Evolutionary conservation across 164 flowering plant genomes (phyloP), one percentile per base, ranked within the genome.

Genomic region (Magnolia changhungtana): DNA sequence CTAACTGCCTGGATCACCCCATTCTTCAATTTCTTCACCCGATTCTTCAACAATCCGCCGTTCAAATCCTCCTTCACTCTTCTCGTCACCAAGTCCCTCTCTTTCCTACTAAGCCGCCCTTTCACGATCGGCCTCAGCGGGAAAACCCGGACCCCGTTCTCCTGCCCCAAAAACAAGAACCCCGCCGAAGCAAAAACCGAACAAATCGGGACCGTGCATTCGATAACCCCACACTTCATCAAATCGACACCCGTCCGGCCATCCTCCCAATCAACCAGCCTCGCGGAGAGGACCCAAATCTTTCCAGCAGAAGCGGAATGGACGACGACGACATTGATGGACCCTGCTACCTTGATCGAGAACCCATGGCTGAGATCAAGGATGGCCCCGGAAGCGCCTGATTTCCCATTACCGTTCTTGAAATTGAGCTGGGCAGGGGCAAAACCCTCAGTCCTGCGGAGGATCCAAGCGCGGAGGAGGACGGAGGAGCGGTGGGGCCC

Each of bases 221-320:
- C 91, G 50, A 95, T 83, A 82, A 89, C 91, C 21, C 90, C 95
- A 83, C 94, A 89, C 83, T 87, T 92, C 84, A 90, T 88, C 88
- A 95, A 79, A 79, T 80, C 87, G 78, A 94, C 78, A 71, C 52
- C 69, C 61, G 59, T 73, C 69, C 71, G 81, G 66, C 67, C 87
- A 49, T 67, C 89, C 51, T 71, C 87, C 50, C 65, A 74, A 69
- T 67, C 86, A 75, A 75, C 77, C 81, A 81, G 59, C 69, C 80
- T 91, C 67, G 85, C 89, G 0, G 86, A 86, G 67, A 95, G 86
- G 31, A 95, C 85, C 91, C 89, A 93, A 74, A 95, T 80, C 75
- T 87, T 89, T 0, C 81, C 65, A 72, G 80, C 85, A 8, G 96
- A 85, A 50, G 84, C 80, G 8, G 90, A 89, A 71, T 91, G 78